Evolutionary conservation across 73 alveolate genomes (phyloP).

Genomic region (Paramecium sexaurelia): DNA sequence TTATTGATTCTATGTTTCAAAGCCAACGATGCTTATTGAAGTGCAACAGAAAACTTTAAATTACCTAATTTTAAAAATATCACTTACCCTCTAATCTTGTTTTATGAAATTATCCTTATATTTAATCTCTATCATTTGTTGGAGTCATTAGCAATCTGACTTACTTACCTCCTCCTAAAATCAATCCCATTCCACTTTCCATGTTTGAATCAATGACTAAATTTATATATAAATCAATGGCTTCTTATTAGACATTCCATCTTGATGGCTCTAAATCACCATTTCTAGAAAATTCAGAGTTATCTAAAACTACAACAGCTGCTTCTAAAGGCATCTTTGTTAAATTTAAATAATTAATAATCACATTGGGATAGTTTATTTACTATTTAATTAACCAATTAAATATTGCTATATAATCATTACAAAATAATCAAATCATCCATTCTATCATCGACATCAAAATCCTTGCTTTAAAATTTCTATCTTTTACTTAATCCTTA

Average conservation of each 20-base stretch:
- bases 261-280: slow-evolving; percentile 95
- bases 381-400: background rate
- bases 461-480: too few relatives aligned
- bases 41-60: slow-evolving; percentile 81
- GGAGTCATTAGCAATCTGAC: slow-evolving; percentile 87
- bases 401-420: too few relatives aligned
- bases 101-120: slow-evolving; percentile 59
- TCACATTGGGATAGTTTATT: slow-evolving; percentile 18
- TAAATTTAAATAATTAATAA: background rate
- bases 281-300: slow-evolving; percentile 95
- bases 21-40: slow-evolving; percentile 86
- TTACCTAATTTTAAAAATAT: slow-evolving; percentile 76
- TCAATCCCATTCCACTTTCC: slow-evolving; percentile 93
- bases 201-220: slow-evolving; percentile 87
- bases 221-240: slow-evolving; percentile 83
- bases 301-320: slow-evolving; percentile 80
- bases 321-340: slow-evolving; percentile 72
- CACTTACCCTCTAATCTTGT: slow-evolving; percentile 76
- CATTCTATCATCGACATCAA: too few relatives aligned
- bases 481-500: background rate
- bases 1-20: slow-evolving; percentile 94
- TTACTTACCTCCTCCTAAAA: slow-evolving; percentile 94
- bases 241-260: slow-evolving; percentile 90
- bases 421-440: too few relatives aligned
- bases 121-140: slow-evolving; percentile 81